phyloP scores from a whole-genome alignment of 257 asterid genomes.

The Scutellaria minor region DNA sequence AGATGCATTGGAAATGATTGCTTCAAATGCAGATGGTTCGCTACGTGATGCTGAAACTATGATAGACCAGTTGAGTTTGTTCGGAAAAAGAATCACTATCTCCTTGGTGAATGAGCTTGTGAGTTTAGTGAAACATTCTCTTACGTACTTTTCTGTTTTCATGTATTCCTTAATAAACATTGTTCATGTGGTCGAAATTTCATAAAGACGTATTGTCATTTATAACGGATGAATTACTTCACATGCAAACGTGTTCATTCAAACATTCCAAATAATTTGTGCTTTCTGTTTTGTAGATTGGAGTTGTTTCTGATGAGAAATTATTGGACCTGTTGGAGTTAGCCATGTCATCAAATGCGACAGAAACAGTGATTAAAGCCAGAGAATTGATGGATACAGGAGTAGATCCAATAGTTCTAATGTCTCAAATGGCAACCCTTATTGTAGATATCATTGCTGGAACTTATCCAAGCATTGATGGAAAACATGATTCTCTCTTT shows the following conservation, averaged over 20 bases:
- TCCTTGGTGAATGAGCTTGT: conserved; percentile 96
- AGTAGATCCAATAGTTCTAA: conserved; percentile 81
- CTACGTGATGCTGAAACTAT: conserved; percentile 94
- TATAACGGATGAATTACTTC: background rate
- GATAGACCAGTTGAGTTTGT: conserved; percentile 93
- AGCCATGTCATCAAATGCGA: conserved; percentile 94
- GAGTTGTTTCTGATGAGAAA: conserved; percentile 96
- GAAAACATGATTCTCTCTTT: conserved; percentile 54
- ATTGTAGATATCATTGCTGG: conserved; percentile 96
- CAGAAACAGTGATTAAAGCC: conserved; percentile 87
- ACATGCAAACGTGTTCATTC: background rate
- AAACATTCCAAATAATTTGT: background rate
- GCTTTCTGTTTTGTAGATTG: conserved; percentile 60
- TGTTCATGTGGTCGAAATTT: background rate
- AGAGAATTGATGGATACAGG: conserved; percentile 93
- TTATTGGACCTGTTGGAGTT: conserved; percentile 88
- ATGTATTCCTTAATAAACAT: conserved; percentile 6
- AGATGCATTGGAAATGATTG: conserved; percentile 87
- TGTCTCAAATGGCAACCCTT: conserved; percentile 93
- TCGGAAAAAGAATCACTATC: conserved; percentile 80
- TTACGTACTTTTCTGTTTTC: background rate
- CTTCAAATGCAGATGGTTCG: conserved; percentile 93
- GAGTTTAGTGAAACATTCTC: conserved; percentile 45
- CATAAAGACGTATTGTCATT: background rate
- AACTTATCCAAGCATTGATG: conserved; percentile 58